phyloP scores from a whole-genome alignment of 257 asterid species.

The Perilla frutescens region DNA sequence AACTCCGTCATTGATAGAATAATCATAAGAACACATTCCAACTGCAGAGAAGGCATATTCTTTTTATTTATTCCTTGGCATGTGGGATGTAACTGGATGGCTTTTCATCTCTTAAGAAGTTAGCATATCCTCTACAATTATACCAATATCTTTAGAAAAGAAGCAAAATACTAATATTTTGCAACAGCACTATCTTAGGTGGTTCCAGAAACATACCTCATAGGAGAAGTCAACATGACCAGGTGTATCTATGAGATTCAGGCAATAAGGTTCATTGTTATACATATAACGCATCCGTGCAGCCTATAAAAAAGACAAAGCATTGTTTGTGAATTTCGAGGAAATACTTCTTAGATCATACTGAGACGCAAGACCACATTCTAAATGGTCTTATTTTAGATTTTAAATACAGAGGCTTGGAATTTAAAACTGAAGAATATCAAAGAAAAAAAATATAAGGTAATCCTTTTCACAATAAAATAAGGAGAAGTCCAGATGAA shows the following conservation, averaged over 20 bases:
- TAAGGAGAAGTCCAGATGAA: background rate
- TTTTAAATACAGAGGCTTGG: constrained; percentile 14
- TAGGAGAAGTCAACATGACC: constrained; percentile 99
- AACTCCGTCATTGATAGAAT: background rate
- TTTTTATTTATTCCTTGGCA: constrained; percentile 15
- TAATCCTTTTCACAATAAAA: background rate
- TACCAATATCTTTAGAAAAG: background rate
- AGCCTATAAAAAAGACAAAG: constrained; percentile 60
- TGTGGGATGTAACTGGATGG: background rate
- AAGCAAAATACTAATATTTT: background rate
- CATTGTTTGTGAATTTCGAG: constrained; percentile 17
- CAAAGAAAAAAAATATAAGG: background rate
- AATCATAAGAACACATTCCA: constrained; percentile 23
- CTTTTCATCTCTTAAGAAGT: constrained; percentile 15
- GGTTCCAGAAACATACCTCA: constrained; percentile 65
- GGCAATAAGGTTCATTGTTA: constrained; percentile 78
- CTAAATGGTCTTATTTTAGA: constrained; percentile 16
- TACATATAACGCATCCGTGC: constrained; percentile 90
- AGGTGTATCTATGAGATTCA: constrained; percentile 97
- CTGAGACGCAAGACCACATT: constrained; percentile 12
- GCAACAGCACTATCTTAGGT: constrained; percentile 7
- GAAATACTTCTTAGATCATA: constrained; percentile 2
- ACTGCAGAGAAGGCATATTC: constrained; percentile 12
- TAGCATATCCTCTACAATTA: constrained; percentile 17
- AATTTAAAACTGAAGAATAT: constrained; percentile 2